These are phyloP conservation scores for Phytophthora fragariae DNA, from an alignment of 352 stramenopile genomes.

Conservation along the genomic window DNA sequence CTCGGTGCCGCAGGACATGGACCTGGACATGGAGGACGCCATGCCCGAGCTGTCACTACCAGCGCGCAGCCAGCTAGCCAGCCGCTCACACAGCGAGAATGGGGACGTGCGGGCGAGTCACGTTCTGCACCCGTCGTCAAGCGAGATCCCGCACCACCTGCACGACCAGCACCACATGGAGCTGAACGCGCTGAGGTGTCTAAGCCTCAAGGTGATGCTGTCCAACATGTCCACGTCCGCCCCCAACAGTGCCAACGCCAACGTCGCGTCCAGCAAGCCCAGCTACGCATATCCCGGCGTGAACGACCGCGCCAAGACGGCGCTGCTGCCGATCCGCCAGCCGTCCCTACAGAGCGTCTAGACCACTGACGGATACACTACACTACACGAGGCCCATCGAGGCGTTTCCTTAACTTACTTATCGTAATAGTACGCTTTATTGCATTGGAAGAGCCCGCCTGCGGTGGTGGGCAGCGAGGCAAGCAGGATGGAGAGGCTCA, in stretches of 20 bases:
- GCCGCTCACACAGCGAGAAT: constrained; percentile 27
- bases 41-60: constrained; percentile 35
- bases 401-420: constrained; percentile 38
- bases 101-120: constrained; percentile 26
- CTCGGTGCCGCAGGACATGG: constrained; percentile 21
- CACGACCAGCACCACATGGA: constrained; percentile 52
- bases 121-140: constrained; percentile 23
- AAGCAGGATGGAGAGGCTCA: neutral
- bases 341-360: constrained; percentile 47
- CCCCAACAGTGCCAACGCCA: constrained; percentile 18
- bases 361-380: constrained; percentile 9
- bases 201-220: constrained; percentile 68
- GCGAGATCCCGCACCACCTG: constrained; percentile 40
- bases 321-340: constrained; percentile 41
- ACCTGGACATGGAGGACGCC: constrained; percentile 39
- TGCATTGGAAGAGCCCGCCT: constrained; percentile 28
- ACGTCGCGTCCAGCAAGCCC: constrained; percentile 32
- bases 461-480: neutral
- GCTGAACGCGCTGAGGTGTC: constrained; percentile 58
- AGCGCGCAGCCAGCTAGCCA: constrained; percentile 26
- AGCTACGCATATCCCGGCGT: constrained; percentile 40
- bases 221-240: constrained; percentile 38
- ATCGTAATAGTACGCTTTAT: constrained; percentile 43
- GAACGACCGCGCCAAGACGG: constrained; percentile 36
- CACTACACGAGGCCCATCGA: neutral